phyloP scores from a whole-genome alignment of 345 rosid genomes.

The Balakata baccata region DNA sequence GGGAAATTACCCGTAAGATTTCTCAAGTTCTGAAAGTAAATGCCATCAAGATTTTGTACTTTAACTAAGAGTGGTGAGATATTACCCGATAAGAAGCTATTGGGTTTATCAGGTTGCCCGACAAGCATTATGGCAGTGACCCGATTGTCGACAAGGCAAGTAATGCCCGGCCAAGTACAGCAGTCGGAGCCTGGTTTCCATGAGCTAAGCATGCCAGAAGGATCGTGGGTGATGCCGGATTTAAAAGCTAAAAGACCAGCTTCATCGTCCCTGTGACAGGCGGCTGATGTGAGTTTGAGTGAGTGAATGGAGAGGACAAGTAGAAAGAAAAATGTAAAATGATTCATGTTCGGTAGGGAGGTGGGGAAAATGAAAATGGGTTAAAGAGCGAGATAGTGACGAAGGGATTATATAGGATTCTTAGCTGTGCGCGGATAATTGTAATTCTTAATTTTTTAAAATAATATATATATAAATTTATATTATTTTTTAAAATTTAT shows the following conservation, averaged over 20 bases:
- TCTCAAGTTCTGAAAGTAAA: slow-evolving; percentile 45
- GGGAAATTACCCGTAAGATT: slow-evolving; percentile 72
- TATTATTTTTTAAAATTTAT: too few species aligned
- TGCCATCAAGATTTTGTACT: slow-evolving; percentile 42
- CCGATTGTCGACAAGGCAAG: slow-evolving; percentile 40
- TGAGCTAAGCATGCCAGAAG: slow-evolving; percentile 52
- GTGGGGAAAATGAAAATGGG: not conserved
- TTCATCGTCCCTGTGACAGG: slow-evolving; percentile 64
- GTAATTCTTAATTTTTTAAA: too few species aligned
- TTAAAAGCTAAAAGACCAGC: slow-evolving; percentile 69
- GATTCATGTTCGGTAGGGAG: slow-evolving; percentile 12
- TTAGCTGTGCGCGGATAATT: too few species aligned
- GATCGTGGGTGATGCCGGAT: slow-evolving; percentile 63
- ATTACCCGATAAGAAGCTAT: slow-evolving; percentile 50
- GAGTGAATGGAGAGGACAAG: slow-evolving; percentile 16
- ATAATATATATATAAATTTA: too few species aligned
- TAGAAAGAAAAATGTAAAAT: slow-evolving; percentile 15
- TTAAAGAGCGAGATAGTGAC: too few species aligned
- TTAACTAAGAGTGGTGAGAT: slow-evolving; percentile 57
- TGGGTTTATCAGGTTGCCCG: slow-evolving; percentile 38
- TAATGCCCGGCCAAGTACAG: slow-evolving; percentile 54
- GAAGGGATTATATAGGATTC: not conserved
- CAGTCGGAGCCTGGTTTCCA: slow-evolving; percentile 80
- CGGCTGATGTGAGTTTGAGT: slow-evolving; percentile 30
- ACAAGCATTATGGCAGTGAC: slow-evolving; percentile 38